A percentile compares a stretch with the other conserved stretches of the same genome.
Conservation (phyloP, 768 basidiomycete genomes). For the Astraeus odoratus region DNA sequence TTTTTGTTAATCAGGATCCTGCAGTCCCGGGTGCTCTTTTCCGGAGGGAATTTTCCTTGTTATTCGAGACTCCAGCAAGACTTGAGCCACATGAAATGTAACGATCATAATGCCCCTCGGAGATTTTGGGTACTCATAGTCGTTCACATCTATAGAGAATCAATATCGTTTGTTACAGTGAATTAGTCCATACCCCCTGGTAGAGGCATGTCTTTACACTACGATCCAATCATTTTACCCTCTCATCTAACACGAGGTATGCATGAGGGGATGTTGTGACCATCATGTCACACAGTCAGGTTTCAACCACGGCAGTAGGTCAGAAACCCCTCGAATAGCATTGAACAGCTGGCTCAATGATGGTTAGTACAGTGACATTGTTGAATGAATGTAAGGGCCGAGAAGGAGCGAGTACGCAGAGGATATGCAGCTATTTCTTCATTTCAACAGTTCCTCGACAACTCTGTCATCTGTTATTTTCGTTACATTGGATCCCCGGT, state of each 20-base stretch:
- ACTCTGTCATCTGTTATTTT: slow-evolving; percentile 79
- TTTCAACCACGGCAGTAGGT: slow-evolving; percentile 5
- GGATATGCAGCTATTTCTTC: slow-evolving; percentile 23
- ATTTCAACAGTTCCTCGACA: slow-evolving; percentile 80
- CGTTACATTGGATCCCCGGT: slow-evolving; percentile 74
- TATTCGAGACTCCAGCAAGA: not conserved
- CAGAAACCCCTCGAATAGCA: slow-evolving; percentile 11
- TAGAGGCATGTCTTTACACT: slow-evolving; percentile 4
- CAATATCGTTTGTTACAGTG: not conserved
- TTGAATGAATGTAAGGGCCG: slow-evolving; percentile 19
- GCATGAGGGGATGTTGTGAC: slow-evolving; percentile 2
- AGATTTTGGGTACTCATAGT: not conserved
- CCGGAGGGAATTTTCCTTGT: not conserved
- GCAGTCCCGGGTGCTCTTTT: slow-evolving; percentile 1
- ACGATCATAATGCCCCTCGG: not conserved
- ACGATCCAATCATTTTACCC: slow-evolving; percentile 1
- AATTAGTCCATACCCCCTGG: not conserved
- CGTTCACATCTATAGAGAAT: not conserved
- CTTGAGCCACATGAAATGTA: not conserved
- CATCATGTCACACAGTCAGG: slow-evolving; percentile 3
- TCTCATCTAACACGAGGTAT: not conserved
- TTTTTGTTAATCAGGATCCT: slow-evolving; percentile 10
- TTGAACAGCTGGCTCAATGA: slow-evolving; percentile 9
- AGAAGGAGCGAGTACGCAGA: slow-evolving; percentile 15
- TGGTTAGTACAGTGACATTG: slow-evolving; percentile 22